phyloP scores from a whole-genome alignment of 2,329 filamentous ascomycete species.

The Trichoderma aggressivum region DNA sequence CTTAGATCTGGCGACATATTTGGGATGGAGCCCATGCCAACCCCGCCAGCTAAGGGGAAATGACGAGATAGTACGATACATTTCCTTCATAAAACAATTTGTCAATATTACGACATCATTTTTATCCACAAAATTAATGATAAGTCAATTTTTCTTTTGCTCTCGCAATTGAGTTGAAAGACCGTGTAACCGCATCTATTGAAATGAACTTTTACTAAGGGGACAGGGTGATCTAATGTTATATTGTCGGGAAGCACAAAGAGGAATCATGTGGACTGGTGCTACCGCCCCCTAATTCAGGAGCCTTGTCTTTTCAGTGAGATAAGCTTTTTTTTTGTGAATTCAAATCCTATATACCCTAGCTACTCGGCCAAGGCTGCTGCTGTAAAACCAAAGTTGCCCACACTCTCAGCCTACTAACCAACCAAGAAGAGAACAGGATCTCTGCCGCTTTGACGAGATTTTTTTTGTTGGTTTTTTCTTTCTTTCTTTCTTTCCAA shows the following conservation, averaged over 20 bases:
- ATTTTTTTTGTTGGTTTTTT: neutral
- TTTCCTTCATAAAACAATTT: neutral
- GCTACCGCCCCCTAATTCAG: neutral
- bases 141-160: neutral
- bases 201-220: neutral
- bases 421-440: neutral
- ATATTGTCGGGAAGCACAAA: neutral
- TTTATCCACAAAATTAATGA: neutral
- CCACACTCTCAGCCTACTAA: neutral
- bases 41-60: slow-evolving; percentile 27
- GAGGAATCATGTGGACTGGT: neutral
- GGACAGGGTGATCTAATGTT: neutral
- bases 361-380: neutral
- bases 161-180: neutral
- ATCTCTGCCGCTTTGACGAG: neutral
- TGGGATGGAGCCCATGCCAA: slow-evolving; percentile 49
- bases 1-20: slow-evolving; percentile 51
- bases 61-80: neutral
- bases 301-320: neutral
- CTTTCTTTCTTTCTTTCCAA: neutral
- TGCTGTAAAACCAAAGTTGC: neutral
- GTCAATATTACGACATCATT: neutral
- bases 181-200: neutral
- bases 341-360: slow-evolving; percentile 1
- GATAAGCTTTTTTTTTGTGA: neutral